A percentile compares a stretch with the other conserved stretches of the same genome.
phyloP scores from a whole-genome alignment of 2,329 filamentous ascomycete genomes.

The Aquanectria penicillioides region DNA sequence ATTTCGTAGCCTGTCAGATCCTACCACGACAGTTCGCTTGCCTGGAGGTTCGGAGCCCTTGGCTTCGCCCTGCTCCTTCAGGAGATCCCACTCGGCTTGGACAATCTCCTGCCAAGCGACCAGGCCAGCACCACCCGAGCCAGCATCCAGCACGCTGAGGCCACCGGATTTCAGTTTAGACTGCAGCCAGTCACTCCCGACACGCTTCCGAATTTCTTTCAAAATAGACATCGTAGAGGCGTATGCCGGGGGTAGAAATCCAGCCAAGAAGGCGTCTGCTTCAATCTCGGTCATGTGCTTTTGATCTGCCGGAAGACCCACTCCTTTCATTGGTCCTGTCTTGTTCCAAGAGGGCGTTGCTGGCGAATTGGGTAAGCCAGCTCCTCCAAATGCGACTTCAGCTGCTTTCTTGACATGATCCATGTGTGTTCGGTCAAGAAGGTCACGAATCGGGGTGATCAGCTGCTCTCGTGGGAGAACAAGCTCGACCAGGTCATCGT shows the following conservation, averaged over 20 bases:
- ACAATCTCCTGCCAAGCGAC: conserved; percentile 82
- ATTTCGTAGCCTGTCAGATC: conserved; percentile 77
- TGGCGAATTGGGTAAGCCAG: conserved; percentile 79
- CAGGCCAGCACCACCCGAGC: conserved; percentile 77
- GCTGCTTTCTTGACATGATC: conserved; percentile 81
- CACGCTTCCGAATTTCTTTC: conserved; percentile 77
- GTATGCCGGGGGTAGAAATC: conserved; percentile 76
- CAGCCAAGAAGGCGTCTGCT: conserved; percentile 76
- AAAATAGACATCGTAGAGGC: conserved; percentile 73
- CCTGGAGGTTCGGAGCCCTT: conserved; percentile 64
- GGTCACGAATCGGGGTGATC: conserved; percentile 72
- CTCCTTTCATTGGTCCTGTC: conserved; percentile 69
- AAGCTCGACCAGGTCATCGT: conserved; percentile 78
- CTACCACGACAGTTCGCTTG: conserved; percentile 83
- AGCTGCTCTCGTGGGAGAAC: conserved; percentile 77
- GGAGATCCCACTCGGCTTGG: conserved; percentile 81
- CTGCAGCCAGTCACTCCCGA: conserved; percentile 77
- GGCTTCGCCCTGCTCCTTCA: conserved; percentile 62
- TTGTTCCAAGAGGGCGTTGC: conserved; percentile 70
- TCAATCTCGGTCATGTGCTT: conserved; percentile 78
- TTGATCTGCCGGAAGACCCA: conserved; percentile 72
- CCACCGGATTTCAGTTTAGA: conserved; percentile 65
- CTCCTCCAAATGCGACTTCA: conserved; percentile 79
- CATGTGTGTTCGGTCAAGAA: conserved; percentile 75
- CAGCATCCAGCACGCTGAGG: conserved; percentile 77